A percentile compares a stretch with the other conserved stretches of the same genome.
Conservation (phyloP, 352 stramenopile genomes). For the Globisporangium canariense region DNA sequence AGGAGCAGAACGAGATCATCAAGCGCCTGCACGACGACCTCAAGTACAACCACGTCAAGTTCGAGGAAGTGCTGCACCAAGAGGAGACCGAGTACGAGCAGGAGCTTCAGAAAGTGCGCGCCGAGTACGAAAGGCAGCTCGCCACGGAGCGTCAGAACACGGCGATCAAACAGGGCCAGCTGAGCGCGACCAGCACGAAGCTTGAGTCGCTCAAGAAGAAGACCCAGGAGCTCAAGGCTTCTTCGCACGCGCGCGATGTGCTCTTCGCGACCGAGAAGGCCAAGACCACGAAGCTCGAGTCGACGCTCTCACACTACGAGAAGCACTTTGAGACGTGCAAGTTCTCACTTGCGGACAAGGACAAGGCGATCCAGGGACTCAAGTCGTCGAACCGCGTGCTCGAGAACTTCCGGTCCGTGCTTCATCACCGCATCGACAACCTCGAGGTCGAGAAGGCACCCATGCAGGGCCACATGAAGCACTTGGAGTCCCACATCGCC, state of each 20-base stretch:
- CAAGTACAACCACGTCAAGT: constrained; percentile 84
- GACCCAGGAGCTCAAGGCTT: constrained; percentile 79
- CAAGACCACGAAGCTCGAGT: constrained; percentile 62
- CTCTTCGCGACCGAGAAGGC: constrained; percentile 66
- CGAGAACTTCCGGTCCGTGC: constrained; percentile 80
- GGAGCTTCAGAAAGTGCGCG: constrained; percentile 54
- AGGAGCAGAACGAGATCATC: constrained; percentile 83
- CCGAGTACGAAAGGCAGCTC: constrained; percentile 62
- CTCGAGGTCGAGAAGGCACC: constrained; percentile 69
- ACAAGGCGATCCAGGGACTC: constrained; percentile 55
- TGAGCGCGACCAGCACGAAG: constrained; percentile 78
- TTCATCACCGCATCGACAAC: constrained; percentile 72
- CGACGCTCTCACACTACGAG: constrained; percentile 65
- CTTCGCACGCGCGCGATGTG: constrained; percentile 63
- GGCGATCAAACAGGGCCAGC: constrained; percentile 71
- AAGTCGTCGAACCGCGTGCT: constrained; percentile 76
- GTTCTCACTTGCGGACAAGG: constrained; percentile 63
- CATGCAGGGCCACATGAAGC: constrained; percentile 57
- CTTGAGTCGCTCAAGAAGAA: constrained; percentile 83
- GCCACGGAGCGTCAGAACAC: constrained; percentile 74
- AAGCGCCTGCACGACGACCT: constrained; percentile 83
- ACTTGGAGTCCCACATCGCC: constrained; percentile 62
- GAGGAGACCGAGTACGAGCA: constrained; percentile 81
- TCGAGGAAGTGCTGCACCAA: constrained; percentile 78
- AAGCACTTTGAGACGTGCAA: constrained; percentile 72